Base-by-base conservation (phyloP, 805 yeast species). In the Danielozyma ontarioensis region DNA sequence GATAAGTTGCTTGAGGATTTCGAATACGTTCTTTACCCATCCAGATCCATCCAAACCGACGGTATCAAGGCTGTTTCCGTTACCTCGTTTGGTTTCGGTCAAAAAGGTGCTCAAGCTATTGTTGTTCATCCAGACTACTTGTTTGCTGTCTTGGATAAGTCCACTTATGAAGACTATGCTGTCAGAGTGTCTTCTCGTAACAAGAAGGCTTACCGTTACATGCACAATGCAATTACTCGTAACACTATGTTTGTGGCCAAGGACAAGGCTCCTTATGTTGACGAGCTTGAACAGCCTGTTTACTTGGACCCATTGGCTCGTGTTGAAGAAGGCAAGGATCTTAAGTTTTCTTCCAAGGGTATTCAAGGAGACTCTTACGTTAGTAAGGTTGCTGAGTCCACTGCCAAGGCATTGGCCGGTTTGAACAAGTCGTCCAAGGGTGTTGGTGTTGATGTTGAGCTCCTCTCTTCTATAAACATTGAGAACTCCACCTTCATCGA, bases 61-160 rank as follows among this genome's bases (percentile, higher is more conserved):
- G 97, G 98, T 61, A 75, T 93, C 59, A 93, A 90, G 74, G 99
- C 99, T 40, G 95, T 85, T 36, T 85, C 97, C 25, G 79, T 93
- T 31, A 93, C 97, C 4, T 93, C 99, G 2, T 93, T 93, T 61
- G 99, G 99, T 62, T 93, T 93, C 62, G 99, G 99, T 60, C 99
- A 93, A 72, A 93, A 93, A 75, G 99, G 99, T 70, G 98, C 88
- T 36, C 95, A 88, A 64, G 96, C 96, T 30, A 66, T 93, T 59
- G 83, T 80, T 36, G 74, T 93, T 44, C 94, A 90, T 68, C 84
- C 97, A 41, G 96, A 90, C 65, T 93, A 88, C 76, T 73, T 94
- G 64, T 87, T 68, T 59, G 94, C 94, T 40, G 79, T 86, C 23
- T 73, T 93, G 55, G 81, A 80, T 55, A 74, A 76, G 62, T 57